These are phyloP conservation scores for Pseudopithomyces maydicus DNA, from an alignment of 2,329 filamentous ascomycete species.

Conservation along the genomic window DNA sequence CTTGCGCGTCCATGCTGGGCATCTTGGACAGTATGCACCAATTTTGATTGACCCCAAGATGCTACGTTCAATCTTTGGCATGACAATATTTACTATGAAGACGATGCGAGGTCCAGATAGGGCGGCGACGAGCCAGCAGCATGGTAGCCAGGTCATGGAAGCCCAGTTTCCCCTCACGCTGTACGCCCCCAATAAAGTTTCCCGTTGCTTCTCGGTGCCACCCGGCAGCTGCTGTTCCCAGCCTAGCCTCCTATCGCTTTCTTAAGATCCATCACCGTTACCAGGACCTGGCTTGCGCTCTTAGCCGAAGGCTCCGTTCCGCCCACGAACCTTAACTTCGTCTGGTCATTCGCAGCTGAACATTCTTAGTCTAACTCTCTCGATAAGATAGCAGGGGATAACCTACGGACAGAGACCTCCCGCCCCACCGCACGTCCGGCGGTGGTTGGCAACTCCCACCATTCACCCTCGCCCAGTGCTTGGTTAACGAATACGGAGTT, in stretches of 20 bases:
- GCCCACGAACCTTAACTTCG: conserved; percentile 21
- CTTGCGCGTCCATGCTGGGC: not conserved
- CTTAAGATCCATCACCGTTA: conserved; percentile 25
- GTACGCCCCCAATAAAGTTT: too few species aligned
- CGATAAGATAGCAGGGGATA: not conserved
- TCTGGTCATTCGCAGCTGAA: conserved; percentile 21
- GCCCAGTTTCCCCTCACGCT: too few species aligned
- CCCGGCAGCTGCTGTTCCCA: not conserved
- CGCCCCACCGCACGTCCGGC: conserved; percentile 22
- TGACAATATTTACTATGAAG: too few species aligned
- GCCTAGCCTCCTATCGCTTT: conserved; percentile 15
- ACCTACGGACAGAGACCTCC: conserved; percentile 25
- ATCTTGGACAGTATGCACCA: not conserved
- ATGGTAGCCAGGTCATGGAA: too few species aligned
- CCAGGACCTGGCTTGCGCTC: conserved; percentile 16
- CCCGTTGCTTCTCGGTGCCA: too few species aligned
- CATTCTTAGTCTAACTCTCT: not conserved
- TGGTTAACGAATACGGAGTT: conserved; percentile 24
- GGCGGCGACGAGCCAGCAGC: too few species aligned
- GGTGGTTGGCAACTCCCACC: conserved; percentile 20
- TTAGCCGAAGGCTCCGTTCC: conserved; percentile 17
- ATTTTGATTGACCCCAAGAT: not conserved
- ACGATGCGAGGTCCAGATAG: too few species aligned
- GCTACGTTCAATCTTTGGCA: too few species aligned
- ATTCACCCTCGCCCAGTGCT: conserved; percentile 18